Conservation (phyloP, 2,329 filamentous ascomycete genomes). For the Trichoderma sp. region DNA sequence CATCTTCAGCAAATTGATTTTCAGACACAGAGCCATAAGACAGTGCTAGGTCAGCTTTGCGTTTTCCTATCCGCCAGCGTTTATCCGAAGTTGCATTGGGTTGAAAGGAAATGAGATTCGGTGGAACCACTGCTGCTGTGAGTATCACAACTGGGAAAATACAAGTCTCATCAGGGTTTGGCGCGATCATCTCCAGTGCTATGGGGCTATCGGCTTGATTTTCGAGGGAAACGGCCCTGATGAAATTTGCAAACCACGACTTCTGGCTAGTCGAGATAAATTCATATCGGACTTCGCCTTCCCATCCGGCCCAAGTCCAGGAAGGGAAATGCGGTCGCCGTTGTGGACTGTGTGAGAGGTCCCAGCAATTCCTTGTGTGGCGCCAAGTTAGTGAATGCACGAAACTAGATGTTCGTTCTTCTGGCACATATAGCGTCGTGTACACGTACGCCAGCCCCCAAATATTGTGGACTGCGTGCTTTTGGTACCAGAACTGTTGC, state of each 20-base stretch:
- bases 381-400: not conserved
- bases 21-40: not conserved
- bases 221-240: not conserved
- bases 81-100: not conserved
- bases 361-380: not conserved
- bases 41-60: not conserved
- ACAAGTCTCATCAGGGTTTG: not conserved
- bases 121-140: not conserved
- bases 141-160: not conserved
- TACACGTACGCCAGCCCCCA: not conserved
- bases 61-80: not conserved
- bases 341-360: not conserved
- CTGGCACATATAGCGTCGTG: too few species aligned
- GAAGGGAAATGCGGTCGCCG: not conserved
- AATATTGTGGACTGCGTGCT: not conserved
- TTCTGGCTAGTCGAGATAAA: rapidly evolving
- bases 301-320: not conserved
- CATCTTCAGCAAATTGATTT: not conserved
- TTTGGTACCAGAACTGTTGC: not conserved
- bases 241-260: not conserved
- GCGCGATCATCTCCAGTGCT: not conserved
- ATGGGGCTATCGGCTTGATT: not conserved
- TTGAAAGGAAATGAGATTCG: not conserved
- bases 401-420: not conserved
- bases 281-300: not conserved